Evolutionary conservation across 164 flowering plant species (phyloP).

Genomic region (Magnolia officinalis): DNA sequence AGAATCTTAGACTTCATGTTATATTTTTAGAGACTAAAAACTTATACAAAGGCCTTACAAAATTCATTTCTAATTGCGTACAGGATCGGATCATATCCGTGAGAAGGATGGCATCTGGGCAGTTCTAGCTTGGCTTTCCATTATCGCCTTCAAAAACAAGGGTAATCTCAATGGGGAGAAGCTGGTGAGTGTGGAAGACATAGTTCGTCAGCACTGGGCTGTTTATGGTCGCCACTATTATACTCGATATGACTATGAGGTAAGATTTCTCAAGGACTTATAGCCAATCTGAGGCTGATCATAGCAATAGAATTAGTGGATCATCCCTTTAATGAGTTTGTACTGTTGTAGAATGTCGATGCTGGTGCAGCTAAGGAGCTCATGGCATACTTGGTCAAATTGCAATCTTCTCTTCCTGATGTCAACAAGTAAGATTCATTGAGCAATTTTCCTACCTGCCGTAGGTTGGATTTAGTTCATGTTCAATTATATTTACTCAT

Average conservation of each 20-base stretch:
- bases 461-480: too few species aligned
- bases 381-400: constrained; percentile 80
- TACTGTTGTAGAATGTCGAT: constrained; percentile 78
- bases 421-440: constrained; percentile 64
- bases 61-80: background rate
- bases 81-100: constrained; percentile 97
- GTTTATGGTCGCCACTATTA: constrained; percentile 93
- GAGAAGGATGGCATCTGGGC: constrained; percentile 99
- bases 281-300: constrained; percentile 3
- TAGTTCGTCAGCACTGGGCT: constrained; percentile 90
- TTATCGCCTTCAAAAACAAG: constrained; percentile 78
- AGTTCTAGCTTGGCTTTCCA: constrained; percentile 96
- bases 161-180: constrained; percentile 68
- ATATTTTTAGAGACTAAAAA: background rate
- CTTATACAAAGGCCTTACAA: background rate
- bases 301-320: background rate
- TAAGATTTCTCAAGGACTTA: constrained; percentile 16
- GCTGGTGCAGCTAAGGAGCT: constrained; percentile 91
- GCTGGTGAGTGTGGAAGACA: constrained; percentile 90
- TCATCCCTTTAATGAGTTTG: constrained; percentile 14
- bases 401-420: constrained; percentile 74
- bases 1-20: background rate
- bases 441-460: background rate
- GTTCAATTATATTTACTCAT: too few species aligned
- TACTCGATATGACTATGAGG: constrained; percentile 98